phyloP scores from a whole-genome alignment of 257 asterid species.

The Anisodus tanguticus region DNA sequence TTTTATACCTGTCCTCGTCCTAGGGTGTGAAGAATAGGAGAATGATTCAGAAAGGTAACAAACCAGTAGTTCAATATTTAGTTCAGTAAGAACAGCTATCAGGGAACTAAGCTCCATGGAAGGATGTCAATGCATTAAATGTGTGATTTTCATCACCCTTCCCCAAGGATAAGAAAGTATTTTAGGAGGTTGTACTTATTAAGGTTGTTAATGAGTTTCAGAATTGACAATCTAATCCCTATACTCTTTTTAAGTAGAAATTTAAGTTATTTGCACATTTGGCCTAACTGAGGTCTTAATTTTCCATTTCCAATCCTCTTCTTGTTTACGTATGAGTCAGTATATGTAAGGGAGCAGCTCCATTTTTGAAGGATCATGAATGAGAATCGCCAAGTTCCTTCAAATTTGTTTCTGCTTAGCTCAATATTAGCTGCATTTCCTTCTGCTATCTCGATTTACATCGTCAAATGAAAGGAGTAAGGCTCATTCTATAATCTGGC shows the following conservation, averaged over 20 bases:
- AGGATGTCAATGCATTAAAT: too few relatives aligned
- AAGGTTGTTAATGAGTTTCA: too few relatives aligned
- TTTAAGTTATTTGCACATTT: background rate
- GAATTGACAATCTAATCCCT: background rate
- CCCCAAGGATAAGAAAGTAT: too few relatives aligned
- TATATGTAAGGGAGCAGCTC: background rate
- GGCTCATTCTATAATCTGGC: background rate
- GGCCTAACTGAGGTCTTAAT: background rate
- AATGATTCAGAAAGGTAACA: too few relatives aligned
- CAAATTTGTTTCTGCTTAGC: background rate
- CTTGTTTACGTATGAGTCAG: background rate
- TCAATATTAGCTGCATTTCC: conserved; percentile 2
- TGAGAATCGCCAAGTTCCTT: background rate
- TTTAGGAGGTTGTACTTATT: too few relatives aligned
- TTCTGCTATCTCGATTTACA: conserved; percentile 16
- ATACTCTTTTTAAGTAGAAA: background rate
- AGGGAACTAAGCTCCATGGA: too few relatives aligned
- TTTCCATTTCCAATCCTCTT: background rate
- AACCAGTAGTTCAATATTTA: too few relatives aligned
- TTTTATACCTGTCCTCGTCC: too few relatives aligned
- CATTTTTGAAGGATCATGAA: background rate
- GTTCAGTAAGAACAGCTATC: too few relatives aligned
- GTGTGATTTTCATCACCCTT: too few relatives aligned
- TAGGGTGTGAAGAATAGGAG: too few relatives aligned
- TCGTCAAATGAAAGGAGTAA: background rate